These are phyloP conservation scores for Exutisphaerella laricina DNA, from an alignment of 2,329 filamentous ascomycete species.

Conservation along the genomic window DNA sequence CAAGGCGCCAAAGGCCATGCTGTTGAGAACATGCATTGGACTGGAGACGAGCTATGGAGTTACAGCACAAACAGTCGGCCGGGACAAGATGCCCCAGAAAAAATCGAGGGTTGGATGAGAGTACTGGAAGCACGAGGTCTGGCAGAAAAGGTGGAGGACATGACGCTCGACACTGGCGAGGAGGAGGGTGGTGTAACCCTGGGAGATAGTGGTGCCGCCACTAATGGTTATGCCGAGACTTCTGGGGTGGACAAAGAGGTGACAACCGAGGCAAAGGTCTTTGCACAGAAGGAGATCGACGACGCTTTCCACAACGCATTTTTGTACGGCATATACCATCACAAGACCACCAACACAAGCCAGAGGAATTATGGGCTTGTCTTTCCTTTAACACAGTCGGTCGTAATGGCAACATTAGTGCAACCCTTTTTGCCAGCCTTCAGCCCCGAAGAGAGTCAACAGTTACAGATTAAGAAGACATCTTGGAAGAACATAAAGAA, in stretches of 20 bases:
- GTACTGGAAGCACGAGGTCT: slow-evolving; percentile 33
- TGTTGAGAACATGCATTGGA: slow-evolving; percentile 61
- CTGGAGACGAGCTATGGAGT: slow-evolving; percentile 63
- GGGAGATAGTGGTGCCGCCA: slow-evolving; percentile 23
- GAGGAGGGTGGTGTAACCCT: slow-evolving; percentile 45
- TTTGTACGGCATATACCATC: slow-evolving; percentile 56
- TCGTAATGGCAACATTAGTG: slow-evolving; percentile 57
- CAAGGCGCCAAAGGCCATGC: slow-evolving; percentile 60
- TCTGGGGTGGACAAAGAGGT: slow-evolving; percentile 17
- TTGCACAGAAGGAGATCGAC: slow-evolving; percentile 61
- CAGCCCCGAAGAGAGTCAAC: slow-evolving; percentile 50
- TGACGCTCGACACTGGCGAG: slow-evolving; percentile 42
- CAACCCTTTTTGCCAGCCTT: slow-evolving; percentile 61
- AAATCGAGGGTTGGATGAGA: slow-evolving; percentile 48
- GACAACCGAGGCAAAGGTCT: slow-evolving; percentile 25
- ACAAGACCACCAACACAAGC: slow-evolving; percentile 51
- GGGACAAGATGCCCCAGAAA: slow-evolving; percentile 49
- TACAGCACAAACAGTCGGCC: slow-evolving; percentile 53
- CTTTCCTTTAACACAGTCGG: slow-evolving; percentile 59
- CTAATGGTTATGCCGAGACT: slow-evolving; percentile 8
- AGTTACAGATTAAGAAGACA: slow-evolving; percentile 63
- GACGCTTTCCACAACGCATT: slow-evolving; percentile 60
- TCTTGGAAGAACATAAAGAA: slow-evolving; percentile 66
- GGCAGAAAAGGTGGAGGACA: slow-evolving; percentile 36
- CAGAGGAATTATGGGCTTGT: slow-evolving; percentile 51